phyloP scores from a whole-genome alignment of 306 rosid genomes.

The Ormosia emarginata region DNA sequence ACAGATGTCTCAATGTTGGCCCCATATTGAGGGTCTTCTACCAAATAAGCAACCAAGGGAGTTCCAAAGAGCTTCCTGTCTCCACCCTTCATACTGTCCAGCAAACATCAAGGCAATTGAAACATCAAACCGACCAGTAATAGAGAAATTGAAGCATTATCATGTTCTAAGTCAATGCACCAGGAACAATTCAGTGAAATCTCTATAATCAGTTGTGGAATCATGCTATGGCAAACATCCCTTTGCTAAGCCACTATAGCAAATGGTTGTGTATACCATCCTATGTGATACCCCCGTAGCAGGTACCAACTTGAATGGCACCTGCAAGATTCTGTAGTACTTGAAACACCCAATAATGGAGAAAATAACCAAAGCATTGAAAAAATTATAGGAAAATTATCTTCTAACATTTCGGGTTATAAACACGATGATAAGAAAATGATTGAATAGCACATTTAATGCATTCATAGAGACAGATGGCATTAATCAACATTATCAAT shows the following conservation, averaged over 20 bases:
- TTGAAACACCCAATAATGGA: constrained; percentile 6
- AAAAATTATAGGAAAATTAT: constrained; percentile 1
- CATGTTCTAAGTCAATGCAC: constrained; percentile 13
- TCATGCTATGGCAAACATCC: constrained; percentile 3
- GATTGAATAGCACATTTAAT: background rate
- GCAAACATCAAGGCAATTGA: constrained; percentile 39
- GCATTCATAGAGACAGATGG: background rate
- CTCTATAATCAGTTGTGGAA: constrained; percentile 5
- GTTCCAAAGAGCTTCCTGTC: constrained; percentile 78
- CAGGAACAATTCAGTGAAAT: constrained; percentile 21
- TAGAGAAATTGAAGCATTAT: constrained; percentile 12
- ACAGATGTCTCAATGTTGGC: constrained; percentile 55
- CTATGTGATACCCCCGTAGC: background rate
- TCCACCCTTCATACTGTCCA: constrained; percentile 56
- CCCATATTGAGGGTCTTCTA: constrained; percentile 55
- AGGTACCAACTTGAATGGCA: constrained; percentile 24
- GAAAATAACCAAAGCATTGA: constrained; percentile 1
- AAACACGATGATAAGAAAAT: background rate
- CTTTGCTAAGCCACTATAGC: background rate
- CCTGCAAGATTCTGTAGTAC: background rate
- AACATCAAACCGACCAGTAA: constrained; percentile 20
- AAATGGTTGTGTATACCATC: background rate
- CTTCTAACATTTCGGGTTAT: background rate
- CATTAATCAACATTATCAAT: background rate
- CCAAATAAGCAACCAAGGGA: constrained; percentile 79